These are phyloP conservation scores for Arthrobotrys megalospora DNA, from an alignment of 2,329 filamentous ascomycete genomes.

Conservation along the genomic window DNA sequence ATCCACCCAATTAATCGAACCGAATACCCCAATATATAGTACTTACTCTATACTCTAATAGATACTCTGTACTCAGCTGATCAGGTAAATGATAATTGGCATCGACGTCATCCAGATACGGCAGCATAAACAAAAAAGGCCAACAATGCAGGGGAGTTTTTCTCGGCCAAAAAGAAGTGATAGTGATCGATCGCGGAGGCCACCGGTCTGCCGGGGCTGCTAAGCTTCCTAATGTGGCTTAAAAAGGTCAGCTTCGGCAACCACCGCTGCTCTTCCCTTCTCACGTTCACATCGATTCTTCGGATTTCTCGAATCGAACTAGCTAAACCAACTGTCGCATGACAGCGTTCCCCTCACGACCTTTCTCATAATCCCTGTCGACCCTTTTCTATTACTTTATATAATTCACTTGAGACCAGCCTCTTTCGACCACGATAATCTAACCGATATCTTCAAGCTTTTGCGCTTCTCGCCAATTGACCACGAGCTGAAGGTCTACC, in stretches of 20 bases:
- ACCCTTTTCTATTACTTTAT: slow-evolving; percentile 41
- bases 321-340: slow-evolving; percentile 33
- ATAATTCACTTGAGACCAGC: slow-evolving; percentile 45
- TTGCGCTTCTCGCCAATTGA: slow-evolving; percentile 25
- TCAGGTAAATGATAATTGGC: too few species aligned
- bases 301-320: not conserved
- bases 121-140: too few species aligned
- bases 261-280: slow-evolving; percentile 41
- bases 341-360: slow-evolving; percentile 43
- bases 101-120: too few species aligned
- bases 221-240: slow-evolving; percentile 54
- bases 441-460: slow-evolving; percentile 25
- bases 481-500: too few species aligned
- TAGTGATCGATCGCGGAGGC: slow-evolving; percentile 20
- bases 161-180: not conserved
- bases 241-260: slow-evolving; percentile 53
- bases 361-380: not conserved
- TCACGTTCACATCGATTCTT: not conserved
- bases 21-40: too few species aligned
- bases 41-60: too few species aligned
- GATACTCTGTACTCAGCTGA: too few species aligned
- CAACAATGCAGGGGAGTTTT: slow-evolving; percentile 3
- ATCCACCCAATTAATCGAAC: not conserved
- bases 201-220: slow-evolving; percentile 26
- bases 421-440: slow-evolving; percentile 34